Evolutionary conservation across 1,284 basidiomycete species (phyloP), one percentile per base, ranked within the genome.

Genomic region (Xerocomus tenax): DNA sequence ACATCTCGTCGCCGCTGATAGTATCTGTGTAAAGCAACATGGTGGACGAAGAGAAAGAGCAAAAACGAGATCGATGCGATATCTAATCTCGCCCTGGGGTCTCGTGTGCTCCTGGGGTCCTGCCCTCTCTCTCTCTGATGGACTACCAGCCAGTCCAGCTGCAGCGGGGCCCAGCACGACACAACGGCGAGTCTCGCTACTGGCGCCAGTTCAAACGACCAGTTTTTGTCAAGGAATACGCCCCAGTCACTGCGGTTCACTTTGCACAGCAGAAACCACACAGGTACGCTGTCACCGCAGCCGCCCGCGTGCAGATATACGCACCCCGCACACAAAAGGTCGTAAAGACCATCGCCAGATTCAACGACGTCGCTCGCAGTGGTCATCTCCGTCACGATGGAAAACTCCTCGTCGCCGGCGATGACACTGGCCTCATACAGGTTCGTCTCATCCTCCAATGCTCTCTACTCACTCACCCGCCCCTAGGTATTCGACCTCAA

Each of bases 311-410:
- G 2, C 90, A 98, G 68, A 89, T 98, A 64, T 98, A 98, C 69
- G 91, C 91, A 15, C 92, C 93, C 29, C 83, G 90, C 53, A 98
- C 94, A 8, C 91, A 94, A 67, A 92, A 94, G 67, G 84, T 97
- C 36, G 88, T 86, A 15, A 98, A 98, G 74, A 96, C 91, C 0
- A 93, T 99, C 54, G 88, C 92, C 25, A 75, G 96, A 29, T 99
- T 98, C 73, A 96, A 96, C 68, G 95, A 98, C 63, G 87, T 95
- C 28, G 94, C 94, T 1, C 76, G 93, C 52, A 87, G 87, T 58
- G 93, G 85, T 12, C 78, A 80, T 60, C 92, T 97, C 53, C 79
- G 96, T 48, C 79, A 78, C 46, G 96, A 99, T 68, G 96, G 95
- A 23, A 96, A 95, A 66, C 78, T 99, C 34, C 81, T 98, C 25